phyloP scores from a whole-genome alignment of 306 rosid genomes.

The Cicer yamashitae region DNA sequence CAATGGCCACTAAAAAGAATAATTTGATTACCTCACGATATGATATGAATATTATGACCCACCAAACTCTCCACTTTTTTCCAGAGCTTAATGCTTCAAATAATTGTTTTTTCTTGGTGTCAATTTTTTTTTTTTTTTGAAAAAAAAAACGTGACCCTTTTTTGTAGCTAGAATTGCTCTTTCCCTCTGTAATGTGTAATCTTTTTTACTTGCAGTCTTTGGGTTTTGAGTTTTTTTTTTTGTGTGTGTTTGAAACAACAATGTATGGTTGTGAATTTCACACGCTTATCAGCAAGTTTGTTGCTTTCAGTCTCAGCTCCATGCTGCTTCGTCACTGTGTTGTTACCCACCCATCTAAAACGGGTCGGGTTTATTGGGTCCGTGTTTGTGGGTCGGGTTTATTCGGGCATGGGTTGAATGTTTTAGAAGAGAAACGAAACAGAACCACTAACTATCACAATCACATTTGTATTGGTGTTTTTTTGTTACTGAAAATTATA shows the following conservation, averaged over 20 bases:
- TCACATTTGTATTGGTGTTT: too few relatives aligned
- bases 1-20: constrained; percentile 52
- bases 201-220: neutral
- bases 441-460: too few relatives aligned
- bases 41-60: constrained; percentile 47
- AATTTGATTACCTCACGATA: constrained; percentile 15
- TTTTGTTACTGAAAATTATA: too few relatives aligned
- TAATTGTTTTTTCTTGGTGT: constrained; percentile 17
- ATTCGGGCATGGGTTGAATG: too few relatives aligned
- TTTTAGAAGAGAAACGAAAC: too few relatives aligned
- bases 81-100: constrained; percentile 36
- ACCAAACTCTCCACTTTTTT: constrained; percentile 57
- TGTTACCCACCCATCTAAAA: neutral
- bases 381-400: neutral
- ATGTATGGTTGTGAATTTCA: constrained; percentile 39
- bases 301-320: constrained; percentile 18
- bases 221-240: neutral
- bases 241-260: neutral
- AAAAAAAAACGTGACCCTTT: constrained; percentile 17
- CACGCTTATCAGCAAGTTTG: constrained; percentile 33
- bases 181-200: neutral
- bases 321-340: neutral
- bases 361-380: constrained; percentile 33
- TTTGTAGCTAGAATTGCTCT: constrained; percentile 1
- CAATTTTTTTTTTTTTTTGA: neutral